Conservation (phyloP, 2,329 filamentous ascomycete species). For the Aspergillus tubingensis region DNA sequence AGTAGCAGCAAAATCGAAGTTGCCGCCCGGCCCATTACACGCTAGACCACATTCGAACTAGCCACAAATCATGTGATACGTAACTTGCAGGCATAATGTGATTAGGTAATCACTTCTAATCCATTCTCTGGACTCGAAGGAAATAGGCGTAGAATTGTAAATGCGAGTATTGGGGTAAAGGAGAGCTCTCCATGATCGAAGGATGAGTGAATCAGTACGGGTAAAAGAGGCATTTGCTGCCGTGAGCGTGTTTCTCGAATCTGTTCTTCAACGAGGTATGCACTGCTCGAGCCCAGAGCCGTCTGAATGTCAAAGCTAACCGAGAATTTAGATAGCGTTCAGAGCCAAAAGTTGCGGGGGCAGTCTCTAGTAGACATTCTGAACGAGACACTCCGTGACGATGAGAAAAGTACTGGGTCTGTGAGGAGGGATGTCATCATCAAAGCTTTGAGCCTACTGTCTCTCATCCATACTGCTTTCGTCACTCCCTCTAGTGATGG, state of each 20-base stretch:
- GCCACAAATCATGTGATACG: not conserved
- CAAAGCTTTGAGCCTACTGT: slow-evolving; percentile 38
- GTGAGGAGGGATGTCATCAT: slow-evolving; percentile 33
- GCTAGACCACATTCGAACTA: not conserved
- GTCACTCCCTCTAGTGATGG: slow-evolving; percentile 24
- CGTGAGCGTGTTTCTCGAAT: slow-evolving; percentile 39
- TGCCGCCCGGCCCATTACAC: no score
- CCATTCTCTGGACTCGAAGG: not conserved
- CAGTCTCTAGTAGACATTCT: slow-evolving; percentile 40
- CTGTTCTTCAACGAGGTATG: slow-evolving; percentile 46
- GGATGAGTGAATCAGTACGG: slow-evolving; percentile 32
- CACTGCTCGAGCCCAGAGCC: slow-evolving; percentile 18
- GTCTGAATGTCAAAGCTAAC: slow-evolving; percentile 30
- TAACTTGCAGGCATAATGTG: not conserved
- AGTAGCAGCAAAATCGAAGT: no score
- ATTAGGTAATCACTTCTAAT: slow-evolving; percentile 4
- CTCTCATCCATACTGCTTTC: slow-evolving; percentile 39
- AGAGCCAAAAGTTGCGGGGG: slow-evolving; percentile 40
- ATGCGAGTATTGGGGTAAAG: not conserved
- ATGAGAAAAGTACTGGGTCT: slow-evolving; percentile 18
- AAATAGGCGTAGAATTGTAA: not conserved
- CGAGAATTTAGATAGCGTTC: slow-evolving; percentile 30
- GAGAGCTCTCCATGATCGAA: not conserved
- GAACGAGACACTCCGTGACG: slow-evolving; percentile 14
- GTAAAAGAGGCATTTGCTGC: slow-evolving; percentile 36